phyloP scores from a whole-genome alignment of 1,139 yeast genomes.

The Yamadazyma blattariae region DNA sequence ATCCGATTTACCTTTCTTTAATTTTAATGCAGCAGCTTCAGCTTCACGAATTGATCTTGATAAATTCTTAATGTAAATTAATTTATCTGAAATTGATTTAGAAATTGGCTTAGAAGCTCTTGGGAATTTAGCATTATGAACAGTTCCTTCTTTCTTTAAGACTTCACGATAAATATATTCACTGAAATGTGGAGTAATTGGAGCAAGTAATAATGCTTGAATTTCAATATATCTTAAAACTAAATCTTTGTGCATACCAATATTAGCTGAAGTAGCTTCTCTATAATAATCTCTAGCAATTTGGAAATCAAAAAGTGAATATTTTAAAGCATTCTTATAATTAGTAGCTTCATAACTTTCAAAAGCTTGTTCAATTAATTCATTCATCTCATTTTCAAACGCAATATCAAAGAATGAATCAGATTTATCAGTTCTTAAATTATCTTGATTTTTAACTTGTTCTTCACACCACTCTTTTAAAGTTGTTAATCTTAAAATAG shows the following conservation, averaged over 20 bases:
- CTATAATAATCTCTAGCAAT: slow-evolving; percentile 95
- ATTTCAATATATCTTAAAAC: slow-evolving; percentile 78
- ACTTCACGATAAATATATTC: slow-evolving; percentile 87
- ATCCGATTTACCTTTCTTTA: slow-evolving; percentile 79
- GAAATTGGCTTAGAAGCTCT: slow-evolving; percentile 64
- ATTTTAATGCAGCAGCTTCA: slow-evolving; percentile 83
- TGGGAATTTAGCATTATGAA: slow-evolving; percentile 81
- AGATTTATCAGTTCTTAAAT: slow-evolving; percentile 68
- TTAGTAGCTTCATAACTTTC: slow-evolving; percentile 68
- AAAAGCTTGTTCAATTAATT: slow-evolving; percentile 69
- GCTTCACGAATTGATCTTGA: slow-evolving; percentile 88
- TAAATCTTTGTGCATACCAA: slow-evolving; percentile 81
- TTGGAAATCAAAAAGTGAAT: slow-evolving; percentile 91
- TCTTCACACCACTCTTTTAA: slow-evolving; percentile 96
- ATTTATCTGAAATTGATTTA: slow-evolving; percentile 58
- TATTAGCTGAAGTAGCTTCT: slow-evolving; percentile 59
- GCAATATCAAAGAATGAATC: slow-evolving; percentile 77
- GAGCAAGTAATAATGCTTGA: slow-evolving; percentile 82
- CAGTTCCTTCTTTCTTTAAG: slow-evolving; percentile 56
- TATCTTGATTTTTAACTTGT: slow-evolving; percentile 46
- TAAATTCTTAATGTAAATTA: slow-evolving; percentile 73
- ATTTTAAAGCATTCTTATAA: slow-evolving; percentile 86
- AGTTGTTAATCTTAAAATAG: slow-evolving; percentile 87
- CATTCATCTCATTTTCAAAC: slow-evolving; percentile 92
- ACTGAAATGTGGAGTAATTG: slow-evolving; percentile 94